A percentile compares a stretch with the other conserved stretches of the same genome.
These are phyloP conservation scores for Fomitopsis pinicola DNA, from an alignment of 1,284 basidiomycete species.

Conservation along the genomic window DNA sequence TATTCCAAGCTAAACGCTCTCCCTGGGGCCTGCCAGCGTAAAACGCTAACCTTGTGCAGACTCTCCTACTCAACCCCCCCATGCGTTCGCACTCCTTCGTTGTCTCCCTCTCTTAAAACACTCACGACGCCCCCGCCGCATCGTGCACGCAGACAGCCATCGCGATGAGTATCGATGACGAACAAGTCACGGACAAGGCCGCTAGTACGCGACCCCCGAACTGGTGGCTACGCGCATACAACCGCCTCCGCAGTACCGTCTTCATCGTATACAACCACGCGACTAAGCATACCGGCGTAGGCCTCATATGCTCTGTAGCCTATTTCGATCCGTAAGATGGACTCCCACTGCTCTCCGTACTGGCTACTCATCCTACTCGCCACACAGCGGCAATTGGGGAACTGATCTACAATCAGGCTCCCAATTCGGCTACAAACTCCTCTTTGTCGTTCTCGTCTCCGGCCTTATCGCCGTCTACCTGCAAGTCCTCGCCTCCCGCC, in stretches of 20 bases:
- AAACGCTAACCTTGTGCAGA: too few relatives aligned
- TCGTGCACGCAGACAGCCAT: too few relatives aligned
- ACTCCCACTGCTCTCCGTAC: background rate
- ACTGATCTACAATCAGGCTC: slow-evolving; percentile 77
- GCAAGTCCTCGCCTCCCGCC: slow-evolving; percentile 60
- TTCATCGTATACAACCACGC: slow-evolving; percentile 32
- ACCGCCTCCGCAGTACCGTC: background rate
- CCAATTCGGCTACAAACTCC: slow-evolving; percentile 77
- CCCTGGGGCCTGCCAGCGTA: too few relatives aligned
- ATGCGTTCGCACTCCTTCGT: too few relatives aligned
- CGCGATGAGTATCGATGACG: too few relatives aligned
- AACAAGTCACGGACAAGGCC: too few relatives aligned
- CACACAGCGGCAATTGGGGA: slow-evolving; percentile 61
- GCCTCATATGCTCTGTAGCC: slow-evolving; percentile 48
- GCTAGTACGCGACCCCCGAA: background rate
- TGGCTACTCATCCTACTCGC: background rate
- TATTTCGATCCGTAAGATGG: slow-evolving; percentile 49
- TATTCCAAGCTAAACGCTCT: too few relatives aligned
- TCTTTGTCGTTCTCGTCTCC: slow-evolving; percentile 86
- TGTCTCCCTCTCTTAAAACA: too few relatives aligned
- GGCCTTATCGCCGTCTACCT: slow-evolving; percentile 79
- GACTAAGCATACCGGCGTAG: slow-evolving; percentile 43
- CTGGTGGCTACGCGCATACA: slow-evolving; percentile 28
- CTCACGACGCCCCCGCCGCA: too few relatives aligned
- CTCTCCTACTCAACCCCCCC: too few relatives aligned